A percentile compares a stretch with the other conserved stretches of the same genome.
These are phyloP conservation scores for Euptelea pleiosperma DNA, from an alignment of 164 flowering plant species.

Conservation along the genomic window DNA sequence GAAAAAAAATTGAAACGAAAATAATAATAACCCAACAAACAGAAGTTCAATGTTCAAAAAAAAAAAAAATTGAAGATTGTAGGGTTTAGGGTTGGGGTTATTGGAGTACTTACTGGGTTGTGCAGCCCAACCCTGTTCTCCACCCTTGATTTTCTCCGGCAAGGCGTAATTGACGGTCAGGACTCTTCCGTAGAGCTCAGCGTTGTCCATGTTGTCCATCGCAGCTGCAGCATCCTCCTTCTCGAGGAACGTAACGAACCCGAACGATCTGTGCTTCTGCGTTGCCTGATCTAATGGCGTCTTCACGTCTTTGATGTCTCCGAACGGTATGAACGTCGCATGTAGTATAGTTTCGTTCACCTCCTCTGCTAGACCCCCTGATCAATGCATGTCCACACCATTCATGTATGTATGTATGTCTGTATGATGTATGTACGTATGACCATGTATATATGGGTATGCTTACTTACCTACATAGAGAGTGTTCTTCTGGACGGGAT, in stretches of 20 bases:
- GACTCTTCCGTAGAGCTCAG: conserved; percentile 91
- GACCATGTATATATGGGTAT: not conserved
- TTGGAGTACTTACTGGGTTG: conserved; percentile 70
- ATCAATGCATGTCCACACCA: not conserved
- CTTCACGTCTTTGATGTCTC: conserved; percentile 96
- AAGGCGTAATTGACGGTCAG: conserved; percentile 93
- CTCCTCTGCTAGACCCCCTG: conserved; percentile 93
- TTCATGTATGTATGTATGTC: conserved; percentile 13
- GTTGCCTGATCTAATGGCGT: conserved; percentile 95
- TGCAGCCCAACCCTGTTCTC: conserved; percentile 99
- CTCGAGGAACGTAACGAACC: conserved; percentile 93
- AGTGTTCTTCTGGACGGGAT: conserved; percentile 60
- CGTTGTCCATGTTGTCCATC: conserved; percentile 96
- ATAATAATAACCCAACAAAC: not conserved
- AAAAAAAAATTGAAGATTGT: not conserved
- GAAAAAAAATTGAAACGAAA: not conserved
- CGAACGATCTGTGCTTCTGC: conserved; percentile 94
- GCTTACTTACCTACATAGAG: conserved; percentile 53
- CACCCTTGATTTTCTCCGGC: conserved; percentile 97
- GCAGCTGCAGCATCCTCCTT: conserved; percentile 87
- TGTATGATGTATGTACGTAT: not conserved
- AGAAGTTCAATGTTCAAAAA: not conserved
- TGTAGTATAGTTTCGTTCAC: conserved; percentile 87
- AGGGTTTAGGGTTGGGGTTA: conserved; percentile 16
- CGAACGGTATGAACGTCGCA: conserved; percentile 90